Evolutionary conservation across 2,329 filamentous ascomycete genomes (phyloP), one percentile per base, ranked within the genome.

Genomic region (Amesomyces nigricolor): DNA sequence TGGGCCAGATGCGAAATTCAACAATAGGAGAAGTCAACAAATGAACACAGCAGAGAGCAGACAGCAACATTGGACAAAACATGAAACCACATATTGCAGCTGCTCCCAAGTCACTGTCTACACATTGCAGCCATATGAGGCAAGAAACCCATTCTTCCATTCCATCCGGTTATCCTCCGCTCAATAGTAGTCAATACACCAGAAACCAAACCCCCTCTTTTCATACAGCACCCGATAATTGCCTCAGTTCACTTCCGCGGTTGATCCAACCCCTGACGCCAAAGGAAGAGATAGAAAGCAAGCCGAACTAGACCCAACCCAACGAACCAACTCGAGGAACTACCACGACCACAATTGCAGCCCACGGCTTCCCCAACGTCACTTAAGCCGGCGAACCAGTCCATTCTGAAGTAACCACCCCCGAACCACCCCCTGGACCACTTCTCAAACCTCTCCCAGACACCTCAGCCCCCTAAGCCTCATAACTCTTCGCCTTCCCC

Each of bases 401-500:
- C 32, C 32, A 35, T 2, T 7, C 32, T 35, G 32, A 13, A 7
- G n/a, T n/a, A n/a, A n/a, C n/a, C n/a, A n/a, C n/a, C n/a, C n/a
- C n/a, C n/a, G n/a, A n/a, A n/a, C n/a, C n/a, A n/a, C n/a, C n/a
- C n/a, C n/a, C n/a, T n/a, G n/a, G n/a, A n/a, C 9, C 32, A 35
- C 32, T 2, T 2, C 3, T 10, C 9, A 32, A 32, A 5, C 30
- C 30, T 32, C 11, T 35, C 32, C 8, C 8, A 35, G 32, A 32
- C 30, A 8, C 30, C 30, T 4, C 1, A 51, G 13, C 46, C 9
- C 14, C 51, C 62, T 71, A 83, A 53, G 77, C 75, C 65, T 83
- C 80, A 59, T 77, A 80, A 63, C 73, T 81, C 71, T 84, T 85
- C 60, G 81, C 72, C 53, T 76, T 75, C 4, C 78, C 78, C 54